Conservation (phyloP, 2,329 filamentous ascomycete genomes). For the Fusarium mangiferae region DNA sequence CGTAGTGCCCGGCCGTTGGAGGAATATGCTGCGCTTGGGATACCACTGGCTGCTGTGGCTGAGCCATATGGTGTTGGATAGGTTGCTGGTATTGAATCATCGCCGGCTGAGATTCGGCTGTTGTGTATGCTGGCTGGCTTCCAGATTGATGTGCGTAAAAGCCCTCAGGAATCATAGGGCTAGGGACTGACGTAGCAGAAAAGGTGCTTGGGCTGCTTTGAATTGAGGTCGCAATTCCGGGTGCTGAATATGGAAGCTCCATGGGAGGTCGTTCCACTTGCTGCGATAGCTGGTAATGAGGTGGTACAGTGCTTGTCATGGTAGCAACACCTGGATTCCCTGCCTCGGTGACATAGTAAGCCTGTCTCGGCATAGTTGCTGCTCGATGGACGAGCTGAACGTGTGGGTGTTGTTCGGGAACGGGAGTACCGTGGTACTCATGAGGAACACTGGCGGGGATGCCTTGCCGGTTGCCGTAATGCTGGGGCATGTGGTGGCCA, state of each 20-base stretch:
- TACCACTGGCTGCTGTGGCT: constrained; percentile 49
- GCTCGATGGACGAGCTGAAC: constrained; percentile 62
- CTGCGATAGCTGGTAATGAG: constrained; percentile 63
- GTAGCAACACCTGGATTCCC: constrained; percentile 71
- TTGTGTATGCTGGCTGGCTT: constrained; percentile 59
- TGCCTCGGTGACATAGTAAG: constrained; percentile 70
- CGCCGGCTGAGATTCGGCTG: constrained; percentile 56
- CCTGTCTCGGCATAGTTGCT: constrained; percentile 58
- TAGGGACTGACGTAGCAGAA: constrained; percentile 65
- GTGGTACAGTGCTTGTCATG: constrained; percentile 64
- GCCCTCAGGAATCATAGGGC: constrained; percentile 63
- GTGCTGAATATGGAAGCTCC: constrained; percentile 62
- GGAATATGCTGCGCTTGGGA: constrained; percentile 48
- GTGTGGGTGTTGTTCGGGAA: constrained; percentile 57
- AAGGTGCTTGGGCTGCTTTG: constrained; percentile 69
- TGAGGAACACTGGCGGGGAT: constrained; percentile 54
- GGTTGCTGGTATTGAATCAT: constrained; percentile 58
- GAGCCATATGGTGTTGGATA: constrained; percentile 51
- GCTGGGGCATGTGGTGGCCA: constrained; percentile 49
- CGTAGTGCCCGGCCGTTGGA: constrained; percentile 47
- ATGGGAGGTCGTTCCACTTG: constrained; percentile 58
- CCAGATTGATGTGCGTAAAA: constrained; percentile 68
- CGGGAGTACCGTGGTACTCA: constrained; percentile 55
- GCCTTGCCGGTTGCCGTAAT: constrained; percentile 60
- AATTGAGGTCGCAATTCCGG: constrained; percentile 60